Base-by-base conservation (phyloP, 1,284 basidiomycete genomes). In the Trichosporon inkin region DNA sequence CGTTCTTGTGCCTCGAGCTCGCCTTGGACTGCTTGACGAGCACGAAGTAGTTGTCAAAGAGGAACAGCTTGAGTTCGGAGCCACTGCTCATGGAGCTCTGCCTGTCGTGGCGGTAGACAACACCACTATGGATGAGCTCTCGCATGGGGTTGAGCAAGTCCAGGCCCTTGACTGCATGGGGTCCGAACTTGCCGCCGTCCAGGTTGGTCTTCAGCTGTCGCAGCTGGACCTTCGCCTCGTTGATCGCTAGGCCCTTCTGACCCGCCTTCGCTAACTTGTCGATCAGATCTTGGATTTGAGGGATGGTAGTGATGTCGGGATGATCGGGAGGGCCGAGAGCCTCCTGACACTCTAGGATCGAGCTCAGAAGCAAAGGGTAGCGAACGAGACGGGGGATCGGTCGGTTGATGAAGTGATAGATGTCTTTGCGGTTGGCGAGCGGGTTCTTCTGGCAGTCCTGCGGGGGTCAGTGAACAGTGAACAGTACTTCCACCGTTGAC, bases 31-130 rank as follows among this genome's bases (percentile, higher is more conserved):
- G 79, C 74, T 92, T 94, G 13, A 90, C 92, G 81, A 93, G 85
- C 41, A 95, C 89, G 70, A 94, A 77, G 70, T 95, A 97, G 74
- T 95, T 91, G 74, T 96, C 94, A 73, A 97, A 95, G 4, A 97
- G 80, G 60, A 96, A 82, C 3, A 92, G 87, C 66, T 88, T 88
- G 2, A 94, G 80, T 70, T 96, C 92, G 49, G 85, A 87, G 89
- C 90, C 44, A 16, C 44, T 49, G 44, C 44, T 49, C 44, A 49
- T 49, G 14, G 44, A 49, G 16, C 24, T 24, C n/a, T 24, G 13
- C 17, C 44, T 24, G 11, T 49, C 44, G 68, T 93, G 90, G 44
- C 91, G 84, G 58, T 88, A 81, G 16, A 95, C 79, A 68, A 87
- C 90, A 16, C 92, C 88, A 1, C 87, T 84, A 69, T 92, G 85